Evolutionary conservation across 2,329 filamentous ascomycete species (phyloP), one percentile per base, ranked within the genome.

Genomic region (Shiraia sp.): DNA sequence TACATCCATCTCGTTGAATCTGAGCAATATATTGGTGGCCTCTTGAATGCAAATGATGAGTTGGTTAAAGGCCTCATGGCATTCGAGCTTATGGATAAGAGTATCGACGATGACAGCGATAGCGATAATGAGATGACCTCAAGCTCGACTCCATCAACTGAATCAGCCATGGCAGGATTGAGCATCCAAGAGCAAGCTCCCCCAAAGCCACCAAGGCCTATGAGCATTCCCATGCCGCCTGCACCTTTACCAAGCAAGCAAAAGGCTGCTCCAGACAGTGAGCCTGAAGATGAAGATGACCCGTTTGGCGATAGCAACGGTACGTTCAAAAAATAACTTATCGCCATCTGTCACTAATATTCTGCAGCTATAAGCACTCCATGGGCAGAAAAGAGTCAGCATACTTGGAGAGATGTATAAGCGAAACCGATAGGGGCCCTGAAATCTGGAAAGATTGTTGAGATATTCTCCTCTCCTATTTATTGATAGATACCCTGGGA

Each of bases 1-100:
- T 97, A 96, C 66, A 96, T 97, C 50, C 90, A 97, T 63, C 80
- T 90, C 36, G 87, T 97, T 10, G 89, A 96, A 65, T 86, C 66
- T 2, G 92, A 97, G 62, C 85, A 97, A 61, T 96, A 88, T 78
- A 84, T 99, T 7, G 93, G 92, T 29, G 86, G 89, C 47, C 78
- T 99, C 4, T 83, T 99, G 13, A 89, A 93, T 60, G 91, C 92
- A 51, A 97, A 99, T 60, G 93, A 99, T 59, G 88, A 95, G 69
- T 84, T 99, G n/a, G 88, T 97, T 28, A 86, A 86, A 48, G 90
- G 91, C 1, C 78, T 99, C 42, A 96, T 95, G 82, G 88, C 90
- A 0, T 99, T 90, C 63, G 92, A 97, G 70, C 88, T 96, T 57
- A 81, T 97, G 50, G 92, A 99, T 65, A 84, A 86, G 47, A 90